Base-by-base conservation (phyloP, 1,139 yeast species). In the Diutina sp. region DNA sequence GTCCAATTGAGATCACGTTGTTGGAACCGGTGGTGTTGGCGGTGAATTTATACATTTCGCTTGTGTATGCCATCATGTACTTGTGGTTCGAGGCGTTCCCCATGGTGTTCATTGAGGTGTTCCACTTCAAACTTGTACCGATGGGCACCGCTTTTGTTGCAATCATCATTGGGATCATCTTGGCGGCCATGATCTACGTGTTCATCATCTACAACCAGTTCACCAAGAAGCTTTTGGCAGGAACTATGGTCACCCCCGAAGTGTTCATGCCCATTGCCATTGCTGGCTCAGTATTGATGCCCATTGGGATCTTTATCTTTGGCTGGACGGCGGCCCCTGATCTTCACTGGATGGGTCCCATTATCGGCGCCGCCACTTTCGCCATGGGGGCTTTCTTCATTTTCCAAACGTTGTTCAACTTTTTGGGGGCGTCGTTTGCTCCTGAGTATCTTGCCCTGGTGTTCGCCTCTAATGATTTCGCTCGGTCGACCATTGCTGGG, bases 11-110 rank as follows among this genome's bases (percentile, higher is more conserved):
- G 59, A 71, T 78, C 52, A 68, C 73, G 6, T 60, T 76, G 12
- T 66, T 66, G 60, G 77, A 80, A 67, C 77, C 80, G 50, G 73
- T 77, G 55, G 74, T 76, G 58, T 57, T 83, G 65, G 61, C 75
- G 66, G 69, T 77, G 63, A 69, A 82, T 62, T 41, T 78, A 28
- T 82, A 83, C 65, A 69, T 79, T 61, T 77, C 85, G 2, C 67
- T 83, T 63, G 72, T 78, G 21, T 83, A 83, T 66, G 76, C 84
- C 35, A 67, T 80, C 41, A 65, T 79, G 64, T 83, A 82, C 63
- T 69, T 82, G 55, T 83, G 79, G 74, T 80, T 83, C 61, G 87
- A 83, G 65, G 84, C 83, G 0, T 78, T 80, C 66, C 87, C 88
- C 9, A 72, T 82, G 56, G 82, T 80, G 1, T 82, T 77, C 60